A percentile compares a stretch with the other conserved stretches of the same genome.
phyloP scores from a whole-genome alignment of 495 filamentous ascomycete genomes.

The Bathelium albidoporum region DNA sequence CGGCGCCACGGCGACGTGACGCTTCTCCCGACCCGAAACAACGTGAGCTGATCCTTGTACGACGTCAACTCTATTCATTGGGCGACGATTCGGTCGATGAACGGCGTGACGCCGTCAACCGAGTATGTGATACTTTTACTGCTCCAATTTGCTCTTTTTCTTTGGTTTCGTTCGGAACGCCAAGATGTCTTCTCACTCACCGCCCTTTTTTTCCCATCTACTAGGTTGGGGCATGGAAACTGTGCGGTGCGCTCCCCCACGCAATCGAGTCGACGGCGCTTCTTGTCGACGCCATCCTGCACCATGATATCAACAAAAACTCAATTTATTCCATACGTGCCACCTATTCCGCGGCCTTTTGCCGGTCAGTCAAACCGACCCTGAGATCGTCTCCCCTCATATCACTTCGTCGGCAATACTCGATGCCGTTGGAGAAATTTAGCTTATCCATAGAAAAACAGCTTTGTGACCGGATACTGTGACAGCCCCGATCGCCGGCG shows the following conservation, averaged over 20 bases:
- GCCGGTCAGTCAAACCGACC: slow-evolving; percentile 46
- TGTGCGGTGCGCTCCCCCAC: slow-evolving; percentile 68
- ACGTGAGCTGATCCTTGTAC: slow-evolving; percentile 54
- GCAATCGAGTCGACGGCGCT: slow-evolving; percentile 73
- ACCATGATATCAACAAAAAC: slow-evolving; percentile 46
- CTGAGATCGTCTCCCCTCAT: no score
- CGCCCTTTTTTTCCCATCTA: not conserved
- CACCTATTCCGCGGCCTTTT: slow-evolving; percentile 51
- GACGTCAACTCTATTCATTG: slow-evolving; percentile 47
- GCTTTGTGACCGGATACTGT: slow-evolving; percentile 78
- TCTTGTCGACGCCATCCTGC: slow-evolving; percentile 61
- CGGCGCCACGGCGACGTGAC: slow-evolving; percentile 58
- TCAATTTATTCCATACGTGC: slow-evolving; percentile 46
- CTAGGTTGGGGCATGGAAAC: slow-evolving; percentile 38
- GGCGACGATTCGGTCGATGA: slow-evolving; percentile 7
- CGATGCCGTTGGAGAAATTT: no score
- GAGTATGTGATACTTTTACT: not conserved
- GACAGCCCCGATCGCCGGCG: slow-evolving; percentile 53
- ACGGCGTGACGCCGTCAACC: slow-evolving; percentile 31
- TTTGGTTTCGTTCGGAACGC: not conserved
- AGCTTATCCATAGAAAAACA: slow-evolving; percentile 30
- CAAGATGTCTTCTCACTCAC: not conserved
- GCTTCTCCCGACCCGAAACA: slow-evolving; percentile 70
- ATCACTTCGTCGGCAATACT: not conserved
- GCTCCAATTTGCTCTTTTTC: not conserved